A percentile compares a stretch with the other conserved stretches of the same genome.
phyloP scores from a whole-genome alignment of 1,284 basidiomycete species.

The Phlebopus sp. region DNA sequence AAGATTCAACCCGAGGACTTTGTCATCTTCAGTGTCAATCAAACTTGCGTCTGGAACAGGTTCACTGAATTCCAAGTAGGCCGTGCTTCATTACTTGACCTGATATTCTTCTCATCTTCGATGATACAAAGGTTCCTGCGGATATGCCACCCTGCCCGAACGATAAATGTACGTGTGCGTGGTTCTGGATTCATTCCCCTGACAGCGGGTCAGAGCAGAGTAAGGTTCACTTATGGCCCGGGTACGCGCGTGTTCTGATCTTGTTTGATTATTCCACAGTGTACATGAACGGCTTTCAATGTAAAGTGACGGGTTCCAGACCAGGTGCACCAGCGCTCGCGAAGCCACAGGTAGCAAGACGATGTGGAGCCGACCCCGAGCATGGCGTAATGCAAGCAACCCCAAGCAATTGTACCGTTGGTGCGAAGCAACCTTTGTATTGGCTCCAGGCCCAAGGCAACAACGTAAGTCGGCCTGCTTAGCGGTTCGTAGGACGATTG shows the following conservation, averaged over 20 bases:
- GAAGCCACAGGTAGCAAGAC: slow-evolving; percentile 46
- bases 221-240: slow-evolving; percentile 18
- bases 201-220: slow-evolving; percentile 44
- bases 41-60: slow-evolving; percentile 64
- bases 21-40: slow-evolving; percentile 65
- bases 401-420: slow-evolving; percentile 59
- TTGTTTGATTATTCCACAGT: slow-evolving; percentile 30
- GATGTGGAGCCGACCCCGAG: slow-evolving; percentile 51
- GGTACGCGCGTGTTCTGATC: background rate
- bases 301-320: slow-evolving; percentile 57
- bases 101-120: background rate
- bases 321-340: slow-evolving; percentile 46
- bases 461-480: slow-evolving; percentile 39
- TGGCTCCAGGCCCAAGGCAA: slow-evolving; percentile 59
- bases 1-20: slow-evolving; percentile 63
- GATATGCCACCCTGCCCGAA: slow-evolving; percentile 64
- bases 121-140: slow-evolving; percentile 45
- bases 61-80: slow-evolving; percentile 50
- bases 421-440: slow-evolving; percentile 59
- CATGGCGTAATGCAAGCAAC: slow-evolving; percentile 39
- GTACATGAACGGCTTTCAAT: slow-evolving; percentile 73
- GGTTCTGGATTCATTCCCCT: slow-evolving; percentile 67
- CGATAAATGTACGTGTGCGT: slow-evolving; percentile 68
- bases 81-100: background rate
- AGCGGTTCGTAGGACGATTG: background rate